Evolutionary conservation across 148 eudicot species (phyloP).

Genomic region (Rhododendron ovatum): DNA sequence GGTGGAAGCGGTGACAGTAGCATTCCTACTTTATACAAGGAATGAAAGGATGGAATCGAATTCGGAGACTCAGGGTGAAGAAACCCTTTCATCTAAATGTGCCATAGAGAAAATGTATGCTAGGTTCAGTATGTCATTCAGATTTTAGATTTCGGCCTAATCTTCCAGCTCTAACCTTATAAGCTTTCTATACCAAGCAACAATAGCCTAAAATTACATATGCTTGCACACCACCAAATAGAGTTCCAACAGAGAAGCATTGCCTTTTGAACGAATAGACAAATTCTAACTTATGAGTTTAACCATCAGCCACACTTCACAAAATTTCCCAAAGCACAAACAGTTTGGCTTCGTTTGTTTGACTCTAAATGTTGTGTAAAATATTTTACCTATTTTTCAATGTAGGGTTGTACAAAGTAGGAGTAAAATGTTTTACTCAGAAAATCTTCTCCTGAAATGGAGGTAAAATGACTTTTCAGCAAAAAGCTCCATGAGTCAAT

Average conservation of each 20-base stretch:
- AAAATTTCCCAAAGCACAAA: background rate
- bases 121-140: background rate
- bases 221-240: background rate
- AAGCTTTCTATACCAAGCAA: background rate
- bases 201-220: background rate
- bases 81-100: background rate
- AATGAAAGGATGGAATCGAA: background rate
- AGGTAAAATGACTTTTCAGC: no score
- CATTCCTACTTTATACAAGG: background rate
- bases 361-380: no score
- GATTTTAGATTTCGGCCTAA: background rate
- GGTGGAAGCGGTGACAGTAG: no score
- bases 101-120: background rate
- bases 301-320: background rate
- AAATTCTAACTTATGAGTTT: background rate
- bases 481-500: no score
- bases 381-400: no score
- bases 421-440: no score
- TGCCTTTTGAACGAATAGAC: background rate
- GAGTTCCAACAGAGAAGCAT: background rate
- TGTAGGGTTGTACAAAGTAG: no score
- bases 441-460: no score
- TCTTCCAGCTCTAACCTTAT: background rate
- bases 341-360: background rate
- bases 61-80: background rate